Evolutionary conservation across 495 filamentous ascomycete species (phyloP), one percentile per base, ranked within the genome.

Genomic region (Xylaria intraflava): DNA sequence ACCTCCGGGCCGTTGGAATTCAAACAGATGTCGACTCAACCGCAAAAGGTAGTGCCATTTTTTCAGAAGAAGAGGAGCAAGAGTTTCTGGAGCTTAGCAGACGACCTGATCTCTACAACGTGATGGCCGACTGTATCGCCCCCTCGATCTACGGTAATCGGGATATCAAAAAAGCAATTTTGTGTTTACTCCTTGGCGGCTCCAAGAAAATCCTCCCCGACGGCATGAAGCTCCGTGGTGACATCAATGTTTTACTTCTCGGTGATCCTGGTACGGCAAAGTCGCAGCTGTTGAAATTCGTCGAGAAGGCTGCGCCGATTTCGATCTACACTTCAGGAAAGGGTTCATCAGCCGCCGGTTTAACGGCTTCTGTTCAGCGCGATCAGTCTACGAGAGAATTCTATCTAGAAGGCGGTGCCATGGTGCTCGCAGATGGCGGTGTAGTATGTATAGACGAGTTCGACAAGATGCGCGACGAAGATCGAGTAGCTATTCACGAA

Each of bases 361-460:
- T 99, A 44, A 99, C 94, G 3, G 94, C 94, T 1, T 99, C 94
- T 0, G 94, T 99, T 3, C 94, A 97, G 62, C 84, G 94, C 27
- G 94, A 99, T 64, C 82, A 83, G 14, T 85, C 83, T 16, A 95
- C 94, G 0, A 84, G 94, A 42, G 93, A 99, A 69, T 97, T 99
- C 69, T 97, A 97, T 65, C 82, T 99, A 3, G 94, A 99, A 76
- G 94, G 94, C 49, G 94, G 94, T 68, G 94, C 94, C 29, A 97
- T 99, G 94, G 94, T 99, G 30, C 82, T 99, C 23, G 94, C 94
- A 2, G 94, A 99, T 61, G 91, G 91, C 11, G 94, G 94, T 62
- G 94, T 97, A 7, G 94, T 97, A 19, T 99, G 94, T 73, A 99
- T 99, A 69, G 94, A 99, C 66, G 94, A 99, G 70, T 99, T 99